A percentile compares a stretch with the other conserved stretches of the same genome.
Evolutionary conservation across 1,284 basidiomycete genomes (phyloP).

Genomic region (Pseudozyma sp.): DNA sequence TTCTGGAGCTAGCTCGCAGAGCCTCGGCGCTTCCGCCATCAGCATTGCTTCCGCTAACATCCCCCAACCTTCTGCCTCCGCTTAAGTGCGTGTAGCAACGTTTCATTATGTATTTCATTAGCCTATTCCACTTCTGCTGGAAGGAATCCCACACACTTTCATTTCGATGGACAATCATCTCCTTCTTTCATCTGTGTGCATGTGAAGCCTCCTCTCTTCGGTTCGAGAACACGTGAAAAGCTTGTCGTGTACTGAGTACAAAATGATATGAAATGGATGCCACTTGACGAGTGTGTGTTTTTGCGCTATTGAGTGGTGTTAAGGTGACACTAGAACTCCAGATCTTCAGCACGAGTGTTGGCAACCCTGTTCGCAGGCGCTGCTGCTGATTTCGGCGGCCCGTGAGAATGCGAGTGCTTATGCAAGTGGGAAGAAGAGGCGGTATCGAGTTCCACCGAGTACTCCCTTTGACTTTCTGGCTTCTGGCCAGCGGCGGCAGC

Average conservation of each 20-base stretch:
- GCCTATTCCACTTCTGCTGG: too few relatives aligned
- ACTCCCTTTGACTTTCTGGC: constrained; percentile 8
- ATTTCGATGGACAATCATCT: not conserved
- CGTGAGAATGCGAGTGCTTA: constrained; percentile 6
- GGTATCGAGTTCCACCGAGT: constrained; percentile 31
- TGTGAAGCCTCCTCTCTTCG: too few relatives aligned
- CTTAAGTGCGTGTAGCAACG: not conserved
- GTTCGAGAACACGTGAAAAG: too few relatives aligned
- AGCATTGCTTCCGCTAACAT: constrained; percentile 3
- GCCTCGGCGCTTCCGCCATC: not conserved
- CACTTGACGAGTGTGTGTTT: not conserved
- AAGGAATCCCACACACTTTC: not conserved
- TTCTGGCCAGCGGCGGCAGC: constrained; percentile 6
- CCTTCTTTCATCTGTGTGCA: too few relatives aligned
- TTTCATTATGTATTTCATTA: too few relatives aligned
- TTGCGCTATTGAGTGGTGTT: too few relatives aligned
- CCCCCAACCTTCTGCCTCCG: not conserved
- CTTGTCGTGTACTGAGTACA: too few relatives aligned
- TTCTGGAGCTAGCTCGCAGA: not conserved
- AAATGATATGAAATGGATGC: too few relatives aligned
- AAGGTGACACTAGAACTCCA: constrained; percentile 31
- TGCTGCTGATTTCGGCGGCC: not conserved
- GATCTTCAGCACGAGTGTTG: constrained; percentile 26
- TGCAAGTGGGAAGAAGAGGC: constrained; percentile 5
- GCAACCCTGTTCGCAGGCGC: constrained; percentile 12